Evolutionary conservation across 148 eudicot genomes (phyloP), one percentile per base, ranked within the genome.

Genomic region (Persicaria tinctoria): DNA sequence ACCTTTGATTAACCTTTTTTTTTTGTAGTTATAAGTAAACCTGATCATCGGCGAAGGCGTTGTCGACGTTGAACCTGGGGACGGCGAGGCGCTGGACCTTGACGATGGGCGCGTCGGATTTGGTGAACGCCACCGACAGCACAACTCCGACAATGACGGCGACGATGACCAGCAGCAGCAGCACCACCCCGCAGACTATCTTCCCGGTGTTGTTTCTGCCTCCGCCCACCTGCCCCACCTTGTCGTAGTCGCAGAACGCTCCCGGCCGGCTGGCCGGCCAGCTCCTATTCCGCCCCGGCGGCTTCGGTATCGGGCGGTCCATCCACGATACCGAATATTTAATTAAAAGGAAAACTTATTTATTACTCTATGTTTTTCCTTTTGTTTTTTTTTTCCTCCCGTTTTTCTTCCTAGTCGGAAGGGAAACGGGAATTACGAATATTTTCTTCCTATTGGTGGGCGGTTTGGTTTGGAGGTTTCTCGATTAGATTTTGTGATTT

Each of bases 61-160:
- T 73, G 16, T 71, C 55, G 2, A 80, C 75, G 13, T 51, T 46
- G 63, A 85, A 85, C 59, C 80, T 80, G 0, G 80, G 56, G 6
- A 85, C 80, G 8, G 72, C 72, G 3, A 80, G 79, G 1, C 47
- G 38, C 46, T 84, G 81, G 0, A 84, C 79, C 6, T 50, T 71
- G 46, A 84, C 82, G 8, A 46, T 9, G 1, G 87, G 87, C 20
- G 71, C 62, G 0, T 69, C 73, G 0, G 87, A 79, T 49, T 77
- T 78, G 27, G 73, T 47, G 12, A 84, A 79, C 2, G 83, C 74
- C 6, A 73, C 51, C 32, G 69, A 23, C 4, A 82, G 18, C 9
- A 77, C 57, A 8, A 84, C 17, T 3, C 73, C 78, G 8, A 64
- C 73, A 2, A 73, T 10, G 17, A 49, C 75, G 6, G 79, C 49